A percentile compares a stretch with the other conserved stretches of the same genome.
Conservation (phyloP, 331 rosid species). For the Quercus lobata region DNA sequence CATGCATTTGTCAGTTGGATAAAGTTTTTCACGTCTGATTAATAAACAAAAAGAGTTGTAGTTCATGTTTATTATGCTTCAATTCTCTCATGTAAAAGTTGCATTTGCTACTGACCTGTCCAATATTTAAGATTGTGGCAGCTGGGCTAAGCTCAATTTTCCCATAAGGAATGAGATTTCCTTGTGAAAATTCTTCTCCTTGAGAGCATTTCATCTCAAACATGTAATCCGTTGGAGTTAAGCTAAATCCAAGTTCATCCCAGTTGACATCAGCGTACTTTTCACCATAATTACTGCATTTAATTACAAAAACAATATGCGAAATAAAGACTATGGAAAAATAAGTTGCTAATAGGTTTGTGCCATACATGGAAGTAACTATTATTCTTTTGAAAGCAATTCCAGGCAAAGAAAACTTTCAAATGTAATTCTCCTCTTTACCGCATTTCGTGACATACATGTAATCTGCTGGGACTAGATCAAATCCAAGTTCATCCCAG, state of each 20-base stretch:
- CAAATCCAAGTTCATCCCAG: too few species aligned
- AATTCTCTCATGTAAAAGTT: too few species aligned
- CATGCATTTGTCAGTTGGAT: too few species aligned
- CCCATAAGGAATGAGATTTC: constrained; percentile 28
- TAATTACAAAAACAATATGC: not conserved
- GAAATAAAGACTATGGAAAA: not conserved
- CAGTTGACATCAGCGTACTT: constrained; percentile 30
- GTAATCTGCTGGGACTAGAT: too few species aligned
- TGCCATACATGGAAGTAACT: too few species aligned
- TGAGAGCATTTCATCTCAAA: constrained; percentile 36
- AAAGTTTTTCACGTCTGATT: too few species aligned
- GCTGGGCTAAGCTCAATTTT: constrained; percentile 45
- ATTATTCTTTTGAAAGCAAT: too few species aligned
- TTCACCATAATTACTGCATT: constrained; percentile 20
- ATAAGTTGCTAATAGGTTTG: not conserved
- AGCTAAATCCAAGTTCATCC: constrained; percentile 45
- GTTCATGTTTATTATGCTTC: too few species aligned
- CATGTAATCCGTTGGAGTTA: constrained; percentile 52
- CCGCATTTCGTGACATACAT: too few species aligned
- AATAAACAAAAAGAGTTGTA: too few species aligned
- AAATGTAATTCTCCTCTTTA: too few species aligned
- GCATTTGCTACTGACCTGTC: constrained; percentile 35
- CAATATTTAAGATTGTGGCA: constrained; percentile 50
- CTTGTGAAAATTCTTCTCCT: constrained; percentile 34
- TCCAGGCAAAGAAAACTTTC: too few species aligned